A percentile compares a stretch with the other conserved stretches of the same genome.
Conservation (phyloP, 371 early-diverging fungal genomes). For the Lichtheimia ramosa region DNA sequence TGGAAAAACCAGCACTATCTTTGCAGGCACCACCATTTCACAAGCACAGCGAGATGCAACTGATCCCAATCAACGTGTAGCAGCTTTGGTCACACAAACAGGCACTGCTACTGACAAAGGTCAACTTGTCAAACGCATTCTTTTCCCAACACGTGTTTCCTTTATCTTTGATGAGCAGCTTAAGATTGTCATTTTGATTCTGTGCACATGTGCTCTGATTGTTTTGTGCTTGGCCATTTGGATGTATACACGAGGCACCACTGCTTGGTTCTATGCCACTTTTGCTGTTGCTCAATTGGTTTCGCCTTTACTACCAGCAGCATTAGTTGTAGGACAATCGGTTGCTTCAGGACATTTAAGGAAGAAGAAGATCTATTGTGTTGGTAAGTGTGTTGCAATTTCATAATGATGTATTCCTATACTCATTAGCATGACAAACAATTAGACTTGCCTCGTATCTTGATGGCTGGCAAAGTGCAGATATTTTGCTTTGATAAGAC, state of each 20-base stretch:
- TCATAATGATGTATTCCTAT: not conserved
- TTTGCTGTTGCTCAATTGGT: conserved; percentile 75
- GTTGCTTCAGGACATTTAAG: conserved; percentile 73
- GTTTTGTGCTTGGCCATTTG: conserved; percentile 54
- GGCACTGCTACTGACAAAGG: conserved; percentile 79
- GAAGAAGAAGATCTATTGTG: conserved; percentile 66
- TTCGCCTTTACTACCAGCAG: conserved; percentile 65
- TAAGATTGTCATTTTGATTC: conserved; percentile 62
- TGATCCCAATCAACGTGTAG: conserved; percentile 29
- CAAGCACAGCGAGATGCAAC: conserved; percentile 31
- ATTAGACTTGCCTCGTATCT: conserved; percentile 75
- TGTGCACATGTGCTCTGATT: conserved; percentile 56
- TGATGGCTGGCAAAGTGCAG: conserved; percentile 90
- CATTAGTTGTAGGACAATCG: conserved; percentile 72
- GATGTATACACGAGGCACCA: conserved; percentile 40
- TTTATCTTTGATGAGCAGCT: conserved; percentile 72
- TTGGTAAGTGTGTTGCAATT: conserved; percentile 18
- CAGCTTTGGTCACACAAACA: conserved; percentile 66
- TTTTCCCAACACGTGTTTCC: conserved; percentile 63
- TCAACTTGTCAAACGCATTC: conserved; percentile 71
- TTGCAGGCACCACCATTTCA: conserved; percentile 53
- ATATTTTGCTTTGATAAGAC: conserved; percentile 86
- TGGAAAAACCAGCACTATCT: conserved; percentile 57
- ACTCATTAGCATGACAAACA: not conserved
- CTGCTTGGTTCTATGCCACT: conserved; percentile 66